These are phyloP conservation scores for Ustanciosporium gigantosporum DNA, from an alignment of 1,284 basidiomycete species.

Conservation along the genomic window DNA sequence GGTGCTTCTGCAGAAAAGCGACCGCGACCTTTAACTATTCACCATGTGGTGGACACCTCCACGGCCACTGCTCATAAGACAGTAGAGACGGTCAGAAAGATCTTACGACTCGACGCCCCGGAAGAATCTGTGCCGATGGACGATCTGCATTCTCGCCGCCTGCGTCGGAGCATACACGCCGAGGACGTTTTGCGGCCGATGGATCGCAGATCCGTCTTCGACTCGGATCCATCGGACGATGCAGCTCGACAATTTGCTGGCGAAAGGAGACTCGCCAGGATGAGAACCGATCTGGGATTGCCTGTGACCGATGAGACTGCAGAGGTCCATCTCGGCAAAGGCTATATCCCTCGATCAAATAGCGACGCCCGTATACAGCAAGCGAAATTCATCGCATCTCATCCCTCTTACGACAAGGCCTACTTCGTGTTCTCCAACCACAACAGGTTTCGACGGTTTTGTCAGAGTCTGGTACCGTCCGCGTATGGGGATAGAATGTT, in stretches of 20 bases:
- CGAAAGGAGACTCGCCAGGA: slow-evolving; percentile 68
- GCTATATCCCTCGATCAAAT: slow-evolving; percentile 58
- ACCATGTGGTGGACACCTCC: slow-evolving; percentile 18
- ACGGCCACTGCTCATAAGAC: slow-evolving; percentile 28
- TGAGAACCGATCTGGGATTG: slow-evolving; percentile 56
- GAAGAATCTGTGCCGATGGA: slow-evolving; percentile 70
- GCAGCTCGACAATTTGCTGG: slow-evolving; percentile 65
- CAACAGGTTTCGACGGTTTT: slow-evolving; percentile 74
- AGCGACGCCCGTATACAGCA: slow-evolving; percentile 79
- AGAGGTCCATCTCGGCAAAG: slow-evolving; percentile 28
- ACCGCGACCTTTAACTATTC: slow-evolving; percentile 15
- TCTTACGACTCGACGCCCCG: slow-evolving; percentile 65
- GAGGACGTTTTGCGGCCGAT: slow-evolving; percentile 22
- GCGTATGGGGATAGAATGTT: slow-evolving; percentile 77
- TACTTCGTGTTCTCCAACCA: slow-evolving; percentile 88
- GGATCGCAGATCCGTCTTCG: slow-evolving; percentile 8
- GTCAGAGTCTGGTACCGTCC: slow-evolving; percentile 82
- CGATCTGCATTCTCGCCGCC: slow-evolving; percentile 42
- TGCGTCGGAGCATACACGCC: slow-evolving; percentile 45
- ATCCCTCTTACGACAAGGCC: slow-evolving; percentile 87
- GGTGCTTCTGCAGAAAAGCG: slow-evolving; percentile 18
- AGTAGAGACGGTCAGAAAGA: slow-evolving; percentile 35
- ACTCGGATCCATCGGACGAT: slow-evolving; percentile 34
- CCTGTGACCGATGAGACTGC: slow-evolving; percentile 8
- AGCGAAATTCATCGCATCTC: slow-evolving; percentile 82